Conservation (phyloP, 768 basidiomycete species). For the Gymnopilus dilepis region DNA sequence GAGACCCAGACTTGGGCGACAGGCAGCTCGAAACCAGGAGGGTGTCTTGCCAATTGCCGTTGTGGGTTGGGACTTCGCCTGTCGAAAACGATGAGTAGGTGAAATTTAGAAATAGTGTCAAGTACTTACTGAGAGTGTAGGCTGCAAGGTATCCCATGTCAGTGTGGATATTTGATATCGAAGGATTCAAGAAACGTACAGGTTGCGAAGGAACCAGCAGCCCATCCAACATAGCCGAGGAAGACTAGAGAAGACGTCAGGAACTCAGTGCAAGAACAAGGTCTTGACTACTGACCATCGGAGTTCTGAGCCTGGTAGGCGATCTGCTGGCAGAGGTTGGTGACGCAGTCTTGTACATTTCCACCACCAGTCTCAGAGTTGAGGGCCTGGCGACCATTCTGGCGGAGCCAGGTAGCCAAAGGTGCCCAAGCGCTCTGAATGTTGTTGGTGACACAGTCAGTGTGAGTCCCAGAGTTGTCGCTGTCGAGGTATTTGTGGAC, state of each 20-base stretch:
- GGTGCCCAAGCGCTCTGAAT: conserved; percentile 51
- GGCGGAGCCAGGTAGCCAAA: conserved; percentile 54
- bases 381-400: conserved; percentile 56
- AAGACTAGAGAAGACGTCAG: conserved; percentile 37
- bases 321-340: conserved; percentile 50
- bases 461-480: conserved; percentile 46
- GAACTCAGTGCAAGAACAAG: not conserved
- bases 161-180: too few species aligned
- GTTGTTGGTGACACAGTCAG: conserved; percentile 59
- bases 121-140: not conserved
- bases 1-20: conserved; percentile 5
- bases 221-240: conserved; percentile 62
- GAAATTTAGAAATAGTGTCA: not conserved
- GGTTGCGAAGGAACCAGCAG: conserved; percentile 58
- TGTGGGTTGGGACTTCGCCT: conserved; percentile 12
- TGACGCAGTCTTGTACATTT: conserved; percentile 50
- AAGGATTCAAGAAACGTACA: conserved; percentile 20
- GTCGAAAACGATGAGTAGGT: not conserved
- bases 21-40: conserved; percentile 3
- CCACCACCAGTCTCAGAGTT: conserved; percentile 69
- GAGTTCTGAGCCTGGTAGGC: conserved; percentile 51
- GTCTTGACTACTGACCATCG: conserved; percentile 37
- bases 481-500: conserved; percentile 68
- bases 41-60: conserved; percentile 6
- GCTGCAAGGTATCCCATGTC: not conserved